Evolutionary conservation across 305 asterid species (phyloP).

Genomic region (Fraxinus platypoda): DNA sequence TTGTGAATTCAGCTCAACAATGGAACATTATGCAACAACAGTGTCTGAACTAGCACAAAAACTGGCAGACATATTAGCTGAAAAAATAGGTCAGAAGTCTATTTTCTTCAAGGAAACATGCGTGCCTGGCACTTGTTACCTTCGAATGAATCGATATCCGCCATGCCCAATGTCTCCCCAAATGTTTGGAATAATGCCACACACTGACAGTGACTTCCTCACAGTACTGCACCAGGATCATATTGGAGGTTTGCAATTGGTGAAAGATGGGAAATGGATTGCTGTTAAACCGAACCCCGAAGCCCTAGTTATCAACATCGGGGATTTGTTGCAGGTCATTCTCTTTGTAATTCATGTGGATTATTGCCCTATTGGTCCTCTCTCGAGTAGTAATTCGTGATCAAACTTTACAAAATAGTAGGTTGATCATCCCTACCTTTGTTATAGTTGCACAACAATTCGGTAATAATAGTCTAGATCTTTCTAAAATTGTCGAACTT

Average conservation of each 20-base stretch:
- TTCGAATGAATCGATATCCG: conserved; percentile 82
- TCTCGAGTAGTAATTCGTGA: background rate
- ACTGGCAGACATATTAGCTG: conserved; percentile 61
- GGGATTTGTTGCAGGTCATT: conserved; percentile 77
- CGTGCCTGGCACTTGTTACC: conserved; percentile 52
- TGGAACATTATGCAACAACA: conserved; percentile 55
- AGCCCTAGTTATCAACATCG: conserved; percentile 74
- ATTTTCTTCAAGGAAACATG: conserved; percentile 57
- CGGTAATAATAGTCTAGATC: background rate
- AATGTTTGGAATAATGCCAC: conserved; percentile 68
- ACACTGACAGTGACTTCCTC: conserved; percentile 81
- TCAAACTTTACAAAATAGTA: background rate
- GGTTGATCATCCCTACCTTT: background rate
- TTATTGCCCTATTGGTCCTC: background rate
- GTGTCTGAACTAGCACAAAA: conserved; percentile 56
- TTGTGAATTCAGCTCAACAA: conserved; percentile 50
- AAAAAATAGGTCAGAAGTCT: conserved; percentile 48
- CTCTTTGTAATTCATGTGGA: background rate
- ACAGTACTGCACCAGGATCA: conserved; percentile 75
- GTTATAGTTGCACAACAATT: background rate
- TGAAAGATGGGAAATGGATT: conserved; percentile 74
- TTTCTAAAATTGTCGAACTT: background rate
- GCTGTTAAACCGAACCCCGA: conserved; percentile 74
- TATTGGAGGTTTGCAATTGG: conserved; percentile 76
- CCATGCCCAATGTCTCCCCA: conserved; percentile 50